Evolutionary conservation across 2,329 filamentous ascomycete genomes (phyloP).

Genomic region (Fusarium sp.): DNA sequence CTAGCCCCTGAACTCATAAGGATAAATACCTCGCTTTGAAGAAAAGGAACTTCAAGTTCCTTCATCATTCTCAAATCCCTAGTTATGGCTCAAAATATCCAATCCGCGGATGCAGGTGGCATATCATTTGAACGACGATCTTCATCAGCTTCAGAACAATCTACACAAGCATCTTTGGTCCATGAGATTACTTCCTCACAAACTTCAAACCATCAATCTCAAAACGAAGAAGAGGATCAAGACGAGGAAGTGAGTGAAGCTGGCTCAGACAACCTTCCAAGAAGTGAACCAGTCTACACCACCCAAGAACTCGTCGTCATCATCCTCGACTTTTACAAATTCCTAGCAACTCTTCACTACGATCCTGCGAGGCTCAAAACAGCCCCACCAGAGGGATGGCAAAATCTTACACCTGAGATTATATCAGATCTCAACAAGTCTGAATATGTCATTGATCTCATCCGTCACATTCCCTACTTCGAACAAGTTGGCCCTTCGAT

Average conservation of each 20-base stretch:
- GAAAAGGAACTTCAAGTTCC: no score
- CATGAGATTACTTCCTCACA: background rate
- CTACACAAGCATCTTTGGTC: background rate
- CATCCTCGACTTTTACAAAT: constrained; percentile 1
- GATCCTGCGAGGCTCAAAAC: background rate
- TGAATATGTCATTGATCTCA: background rate
- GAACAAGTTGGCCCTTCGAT: background rate
- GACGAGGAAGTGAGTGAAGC: background rate
- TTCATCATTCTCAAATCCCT: background rate
- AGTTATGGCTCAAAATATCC: background rate
- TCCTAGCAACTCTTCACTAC: background rate
- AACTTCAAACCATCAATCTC: background rate
- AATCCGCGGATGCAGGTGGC: background rate
- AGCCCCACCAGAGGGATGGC: background rate
- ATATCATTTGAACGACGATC: background rate
- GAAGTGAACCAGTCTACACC: background rate
- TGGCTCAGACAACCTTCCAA: background rate
- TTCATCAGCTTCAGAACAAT: background rate
- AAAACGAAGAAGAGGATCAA: background rate
- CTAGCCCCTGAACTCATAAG: background rate
- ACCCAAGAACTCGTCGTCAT: background rate
- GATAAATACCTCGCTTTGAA: background rate
- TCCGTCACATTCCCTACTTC: background rate
- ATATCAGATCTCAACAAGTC: background rate
- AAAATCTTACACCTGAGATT: background rate